Evolutionary conservation across 164 flowering plant species (phyloP).

Genomic region (Aristolochia californica): DNA sequence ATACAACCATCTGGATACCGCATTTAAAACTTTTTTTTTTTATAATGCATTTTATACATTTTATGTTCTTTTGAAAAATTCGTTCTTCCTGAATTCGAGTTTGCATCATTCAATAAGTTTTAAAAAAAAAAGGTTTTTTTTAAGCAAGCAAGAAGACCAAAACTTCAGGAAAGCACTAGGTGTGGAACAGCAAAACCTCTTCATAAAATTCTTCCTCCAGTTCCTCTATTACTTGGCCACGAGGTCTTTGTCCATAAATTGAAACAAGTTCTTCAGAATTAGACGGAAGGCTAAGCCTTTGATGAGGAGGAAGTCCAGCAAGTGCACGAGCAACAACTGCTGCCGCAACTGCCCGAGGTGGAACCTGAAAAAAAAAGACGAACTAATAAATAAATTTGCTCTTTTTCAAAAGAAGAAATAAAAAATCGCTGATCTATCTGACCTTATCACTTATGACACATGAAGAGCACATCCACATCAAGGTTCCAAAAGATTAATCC

Average conservation of each 20-base stretch:
- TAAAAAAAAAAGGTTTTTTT: too few species aligned
- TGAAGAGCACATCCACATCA: not conserved
- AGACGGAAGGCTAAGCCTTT: conserved; percentile 54
- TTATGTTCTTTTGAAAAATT: too few species aligned
- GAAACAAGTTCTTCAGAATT: conserved; percentile 76
- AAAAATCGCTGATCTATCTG: not conserved
- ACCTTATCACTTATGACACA: not conserved
- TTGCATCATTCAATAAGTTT: too few species aligned
- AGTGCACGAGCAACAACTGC: conserved; percentile 94
- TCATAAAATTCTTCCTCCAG: conserved; percentile 84
- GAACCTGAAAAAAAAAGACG: conserved; percentile 43
- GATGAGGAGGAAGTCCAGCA: conserved; percentile 84
- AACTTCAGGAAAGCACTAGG: not conserved
- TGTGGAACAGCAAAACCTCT: conserved; percentile 42
- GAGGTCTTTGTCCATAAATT: conserved; percentile 68
- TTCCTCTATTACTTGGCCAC: conserved; percentile 50
- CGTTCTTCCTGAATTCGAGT: too few species aligned
- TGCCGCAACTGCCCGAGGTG: conserved; percentile 91
- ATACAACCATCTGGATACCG: too few species aligned
- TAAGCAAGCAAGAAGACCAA: too few species aligned
- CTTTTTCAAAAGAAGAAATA: not conserved
- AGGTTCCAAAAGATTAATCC: not conserved
- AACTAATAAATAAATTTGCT: not conserved
- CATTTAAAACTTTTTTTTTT: too few species aligned
- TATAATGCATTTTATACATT: too few species aligned